A percentile compares a stretch with the other conserved stretches of the same genome.
Conservation (phyloP, 352 stramenopile genomes). For the Pythium guiyangense region DNA sequence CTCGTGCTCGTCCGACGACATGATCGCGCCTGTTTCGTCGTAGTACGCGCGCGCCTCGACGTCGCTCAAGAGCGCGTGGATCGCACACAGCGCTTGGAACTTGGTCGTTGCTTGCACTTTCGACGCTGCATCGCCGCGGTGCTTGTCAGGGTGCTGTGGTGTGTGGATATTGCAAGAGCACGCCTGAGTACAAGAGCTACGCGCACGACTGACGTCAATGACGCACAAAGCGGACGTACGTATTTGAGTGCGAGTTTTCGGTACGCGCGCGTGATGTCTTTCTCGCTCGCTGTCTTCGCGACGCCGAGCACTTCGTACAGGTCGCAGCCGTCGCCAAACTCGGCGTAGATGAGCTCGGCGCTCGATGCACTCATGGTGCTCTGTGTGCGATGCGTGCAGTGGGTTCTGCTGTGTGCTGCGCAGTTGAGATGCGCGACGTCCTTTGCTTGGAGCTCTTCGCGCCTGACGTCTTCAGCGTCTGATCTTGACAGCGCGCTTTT, state of each 20-base stretch:
- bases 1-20: conserved; percentile 36
- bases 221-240: conserved; percentile 30
- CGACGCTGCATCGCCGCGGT: conserved; percentile 59
- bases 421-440: too few relatives aligned
- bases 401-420: too few relatives aligned
- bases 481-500: too few relatives aligned
- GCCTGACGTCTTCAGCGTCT: too few relatives aligned
- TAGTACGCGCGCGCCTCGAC: conserved; percentile 70
- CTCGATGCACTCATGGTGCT: conserved; percentile 18
- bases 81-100: conserved; percentile 86
- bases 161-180: too few relatives aligned
- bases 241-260: conserved; percentile 68
- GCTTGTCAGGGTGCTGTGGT: conserved; percentile 89
- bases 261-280: conserved; percentile 73
- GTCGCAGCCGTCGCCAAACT: conserved; percentile 60
- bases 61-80: conserved; percentile 83
- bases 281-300: conserved; percentile 38
- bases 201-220: conserved; percentile 9
- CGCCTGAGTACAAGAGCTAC: too few relatives aligned
- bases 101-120: conserved; percentile 56
- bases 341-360: conserved; percentile 40
- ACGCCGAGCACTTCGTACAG: conserved; percentile 82
- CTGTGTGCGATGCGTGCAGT: neutral
- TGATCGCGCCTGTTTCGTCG: conserved; percentile 81
- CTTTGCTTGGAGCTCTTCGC: too few relatives aligned